These are phyloP conservation scores for Anacardium occidentale DNA, from an alignment of 345 rosid species.

Conservation along the genomic window DNA sequence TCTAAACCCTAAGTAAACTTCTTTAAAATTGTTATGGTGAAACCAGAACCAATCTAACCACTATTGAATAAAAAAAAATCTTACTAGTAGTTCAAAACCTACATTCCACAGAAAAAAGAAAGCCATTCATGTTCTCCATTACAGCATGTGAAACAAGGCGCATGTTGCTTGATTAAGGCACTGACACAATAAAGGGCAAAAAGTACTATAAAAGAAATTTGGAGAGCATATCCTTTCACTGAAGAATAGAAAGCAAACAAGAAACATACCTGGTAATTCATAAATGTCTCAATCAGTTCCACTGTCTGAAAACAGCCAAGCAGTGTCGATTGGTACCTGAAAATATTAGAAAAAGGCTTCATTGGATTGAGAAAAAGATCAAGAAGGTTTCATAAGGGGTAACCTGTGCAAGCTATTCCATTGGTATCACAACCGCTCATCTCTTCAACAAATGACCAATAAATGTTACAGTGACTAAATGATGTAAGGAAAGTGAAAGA, in stretches of 20 bases:
- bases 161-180: not conserved
- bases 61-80: no score
- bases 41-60: not conserved
- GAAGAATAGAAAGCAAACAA: not conserved
- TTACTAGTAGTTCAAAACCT: no score
- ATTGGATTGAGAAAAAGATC: not conserved
- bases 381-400: not conserved
- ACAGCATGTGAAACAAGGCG: not conserved
- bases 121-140: not conserved
- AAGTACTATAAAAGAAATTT: not conserved
- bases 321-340: slow-evolving; percentile 96
- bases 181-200: not conserved
- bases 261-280: slow-evolving; percentile 91
- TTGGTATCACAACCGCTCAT: not conserved
- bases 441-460: not conserved
- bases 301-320: slow-evolving; percentile 89
- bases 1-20: no score
- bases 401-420: not conserved
- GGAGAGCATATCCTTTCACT: not conserved
- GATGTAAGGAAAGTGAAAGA: not conserved
- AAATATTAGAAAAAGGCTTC: slow-evolving; percentile 3
- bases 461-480: not conserved
- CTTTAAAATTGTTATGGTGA: not conserved
- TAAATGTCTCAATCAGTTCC: slow-evolving; percentile 94
- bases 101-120: no score